A percentile compares a stretch with the other conserved stretches of the same genome.
Conservation (phyloP, 2,329 filamentous ascomycete species). For the Trichoderma endophyticum region DNA sequence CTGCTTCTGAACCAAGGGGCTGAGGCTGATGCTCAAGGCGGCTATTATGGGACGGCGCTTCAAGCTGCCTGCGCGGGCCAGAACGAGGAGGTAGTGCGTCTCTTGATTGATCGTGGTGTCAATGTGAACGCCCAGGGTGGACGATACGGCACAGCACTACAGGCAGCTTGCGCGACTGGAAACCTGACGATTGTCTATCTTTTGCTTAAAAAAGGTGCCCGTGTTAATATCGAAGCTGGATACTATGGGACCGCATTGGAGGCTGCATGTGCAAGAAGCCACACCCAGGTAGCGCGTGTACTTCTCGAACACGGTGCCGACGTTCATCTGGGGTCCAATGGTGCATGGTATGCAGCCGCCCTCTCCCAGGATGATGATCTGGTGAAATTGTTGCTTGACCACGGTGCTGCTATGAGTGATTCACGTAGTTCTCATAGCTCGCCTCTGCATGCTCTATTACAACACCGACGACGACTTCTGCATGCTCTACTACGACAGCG, state of each 20-base stretch:
- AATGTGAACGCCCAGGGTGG: neutral
- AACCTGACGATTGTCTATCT: neutral
- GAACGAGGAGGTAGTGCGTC: neutral
- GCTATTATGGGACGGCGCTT: neutral
- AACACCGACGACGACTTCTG: too few species aligned
- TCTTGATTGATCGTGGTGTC: neutral
- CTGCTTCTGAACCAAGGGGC: neutral
- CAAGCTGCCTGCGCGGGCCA: accelerated
- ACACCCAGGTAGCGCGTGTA: neutral
- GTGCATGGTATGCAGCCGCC: neutral
- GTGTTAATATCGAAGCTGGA: neutral
- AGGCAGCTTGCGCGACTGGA: neutral
- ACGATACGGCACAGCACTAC: neutral
- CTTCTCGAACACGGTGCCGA: neutral
- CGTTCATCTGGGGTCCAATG: neutral
- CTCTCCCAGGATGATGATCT: neutral
- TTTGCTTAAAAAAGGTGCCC: neutral
- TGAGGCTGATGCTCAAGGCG: neutral
- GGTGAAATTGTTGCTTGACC: neutral
- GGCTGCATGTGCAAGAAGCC: neutral
- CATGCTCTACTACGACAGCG: too few species aligned
- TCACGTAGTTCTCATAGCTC: neutral
- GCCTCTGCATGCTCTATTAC: neutral
- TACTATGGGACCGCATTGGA: neutral
- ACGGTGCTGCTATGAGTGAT: neutral